Base-by-base conservation (phyloP, 2,329 filamentous ascomycete species). In the Sporothrix euskadiensis region DNA sequence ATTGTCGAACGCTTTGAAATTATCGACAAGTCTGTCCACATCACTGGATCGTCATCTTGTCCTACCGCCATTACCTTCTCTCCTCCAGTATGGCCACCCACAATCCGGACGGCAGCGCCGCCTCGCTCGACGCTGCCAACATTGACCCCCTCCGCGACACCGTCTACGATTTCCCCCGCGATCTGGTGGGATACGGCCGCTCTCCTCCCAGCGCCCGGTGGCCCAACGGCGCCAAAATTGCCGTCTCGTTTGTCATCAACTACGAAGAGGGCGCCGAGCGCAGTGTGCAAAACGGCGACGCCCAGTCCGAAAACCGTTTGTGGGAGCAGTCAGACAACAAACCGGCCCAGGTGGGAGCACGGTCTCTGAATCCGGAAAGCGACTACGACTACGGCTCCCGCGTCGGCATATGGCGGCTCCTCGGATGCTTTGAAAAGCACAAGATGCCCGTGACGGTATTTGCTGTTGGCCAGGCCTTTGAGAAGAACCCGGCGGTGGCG, bases 241-340 rank as follows among this genome's bases (percentile, higher is more conserved):
- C 80, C 12, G 79, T 82, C 0, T 81, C 79, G 1, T 82, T 82
- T 69, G 80, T 81, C 16, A 80, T 82, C 71, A 82, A 82, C 74
- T 82, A 82, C 69, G 81, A 82, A 74, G 79, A 69, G 72, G 78
- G 78, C 10, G 78, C 79, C 3, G 80, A 82, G 74, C 77, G 79
- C n/a, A 78, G 77, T 47, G 78, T 80, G 5, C 75, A 79, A 71
- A 76, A 77, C 19, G 81, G 81, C 69, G 81, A 82, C 56, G 78
- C 78, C 16, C 78, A 80, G 52, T 74, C 73, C 4, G 76, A 77
- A 71, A 73, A 57, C n/a, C 68, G 54, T 16, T 57, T 75, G 22
- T 74, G 75, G 73, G 76, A 76, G 59, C 73, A 75, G 68, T 65
- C 57, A 14, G 66, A 71, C 66, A 71, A 52, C 63, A 57, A 71